These are phyloP conservation scores for Carallia brachiata DNA, from an alignment of 345 rosid genomes.

Conservation along the genomic window DNA sequence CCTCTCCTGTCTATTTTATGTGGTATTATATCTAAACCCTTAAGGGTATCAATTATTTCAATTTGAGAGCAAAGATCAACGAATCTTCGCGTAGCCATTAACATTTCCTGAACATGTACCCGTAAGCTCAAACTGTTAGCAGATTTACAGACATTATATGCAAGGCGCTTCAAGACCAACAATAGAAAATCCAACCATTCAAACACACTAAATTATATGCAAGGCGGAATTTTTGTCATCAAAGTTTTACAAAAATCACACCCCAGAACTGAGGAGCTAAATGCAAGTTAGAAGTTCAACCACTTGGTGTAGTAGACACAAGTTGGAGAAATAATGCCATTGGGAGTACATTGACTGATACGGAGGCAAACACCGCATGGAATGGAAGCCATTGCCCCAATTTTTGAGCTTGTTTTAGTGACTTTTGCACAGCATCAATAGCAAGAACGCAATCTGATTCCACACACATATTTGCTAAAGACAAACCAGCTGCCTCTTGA, in stretches of 20 bases:
- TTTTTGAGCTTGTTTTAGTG: slow-evolving; percentile 29
- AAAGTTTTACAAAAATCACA: neutral
- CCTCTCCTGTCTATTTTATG: no score
- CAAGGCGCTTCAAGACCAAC: no score
- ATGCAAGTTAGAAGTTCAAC: slow-evolving; percentile 55
- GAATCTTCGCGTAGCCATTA: no score
- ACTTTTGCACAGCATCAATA: neutral
- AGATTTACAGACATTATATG: no score
- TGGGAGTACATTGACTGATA: slow-evolving; percentile 57
- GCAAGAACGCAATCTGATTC: no score
- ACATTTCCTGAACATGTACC: no score
- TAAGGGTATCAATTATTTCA: no score
- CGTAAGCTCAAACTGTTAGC: no score
- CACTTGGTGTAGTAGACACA: slow-evolving; percentile 67
- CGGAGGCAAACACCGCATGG: slow-evolving; percentile 88
- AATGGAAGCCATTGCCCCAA: slow-evolving; percentile 58
- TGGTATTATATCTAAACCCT: no score
- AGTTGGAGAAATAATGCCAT: slow-evolving; percentile 65
- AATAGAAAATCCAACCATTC: neutral
- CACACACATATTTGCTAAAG: no score
- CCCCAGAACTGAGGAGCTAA: neutral
- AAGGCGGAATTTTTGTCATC: neutral
- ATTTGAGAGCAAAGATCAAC: no score
- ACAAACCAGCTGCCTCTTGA: no score
- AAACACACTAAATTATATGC: neutral